These are phyloP conservation scores for Corinectria fuckeliana DNA, from an alignment of 2,329 filamentous ascomycete species.

Conservation along the genomic window DNA sequence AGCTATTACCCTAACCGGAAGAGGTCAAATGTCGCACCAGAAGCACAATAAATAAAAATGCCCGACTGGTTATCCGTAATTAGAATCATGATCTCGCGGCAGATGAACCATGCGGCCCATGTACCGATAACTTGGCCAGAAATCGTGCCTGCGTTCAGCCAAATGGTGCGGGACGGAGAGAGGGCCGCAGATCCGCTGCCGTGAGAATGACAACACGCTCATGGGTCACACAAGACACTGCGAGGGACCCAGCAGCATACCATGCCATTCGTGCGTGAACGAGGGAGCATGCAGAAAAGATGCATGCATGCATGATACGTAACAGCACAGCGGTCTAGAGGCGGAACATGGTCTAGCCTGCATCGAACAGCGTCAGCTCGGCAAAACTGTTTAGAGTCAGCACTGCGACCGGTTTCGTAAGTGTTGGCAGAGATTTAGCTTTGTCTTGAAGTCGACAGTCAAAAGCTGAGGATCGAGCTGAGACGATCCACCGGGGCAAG, in stretches of 20 bases:
- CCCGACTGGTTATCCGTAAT: constrained; percentile 20
- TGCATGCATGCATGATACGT: constrained; percentile 37
- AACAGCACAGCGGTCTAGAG: constrained; percentile 31
- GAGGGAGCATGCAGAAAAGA: constrained; percentile 35
- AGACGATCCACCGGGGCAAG: constrained; percentile 24
- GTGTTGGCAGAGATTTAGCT: constrained; percentile 12
- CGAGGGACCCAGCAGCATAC: constrained; percentile 27
- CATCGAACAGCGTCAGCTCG: constrained; percentile 18
- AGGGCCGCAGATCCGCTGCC: constrained; percentile 20
- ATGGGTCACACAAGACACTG: constrained; percentile 28
- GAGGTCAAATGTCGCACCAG: constrained; percentile 1
- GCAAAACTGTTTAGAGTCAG: constrained; percentile 11
- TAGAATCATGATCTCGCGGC: constrained; percentile 3
- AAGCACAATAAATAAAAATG: constrained; percentile 18
- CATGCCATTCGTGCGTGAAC: constrained; percentile 33
- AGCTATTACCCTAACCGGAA: constrained; percentile 9
- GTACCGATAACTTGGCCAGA: constrained; percentile 2
- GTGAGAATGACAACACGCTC: constrained; percentile 1
- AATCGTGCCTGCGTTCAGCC: not conserved
- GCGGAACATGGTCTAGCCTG: constrained; percentile 25
- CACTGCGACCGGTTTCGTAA: constrained; percentile 15
- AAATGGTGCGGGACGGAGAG: constrained; percentile 3
- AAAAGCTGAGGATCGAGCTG: constrained; percentile 24
- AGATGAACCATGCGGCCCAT: constrained; percentile 6
- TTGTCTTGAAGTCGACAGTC: constrained; percentile 20